Percentiles rank a stretch among this genome's conserved stretches.
Evolutionary conservation across 2,329 filamentous ascomycete species (phyloP).

Genomic region (Emmonsiellopsis sp.): DNA sequence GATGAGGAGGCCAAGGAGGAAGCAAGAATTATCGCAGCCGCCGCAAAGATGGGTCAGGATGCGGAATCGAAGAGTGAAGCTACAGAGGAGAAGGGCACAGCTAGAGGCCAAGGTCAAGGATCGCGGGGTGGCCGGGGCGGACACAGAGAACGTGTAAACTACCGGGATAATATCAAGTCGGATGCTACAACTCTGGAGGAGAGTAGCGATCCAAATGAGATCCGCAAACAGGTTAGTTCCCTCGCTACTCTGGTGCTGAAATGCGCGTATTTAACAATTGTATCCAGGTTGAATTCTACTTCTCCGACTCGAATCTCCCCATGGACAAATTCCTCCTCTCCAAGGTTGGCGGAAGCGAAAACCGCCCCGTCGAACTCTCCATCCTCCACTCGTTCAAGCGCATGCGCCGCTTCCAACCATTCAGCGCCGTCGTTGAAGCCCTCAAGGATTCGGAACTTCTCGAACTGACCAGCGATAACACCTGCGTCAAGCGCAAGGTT

Average conservation of each 20-base stretch:
- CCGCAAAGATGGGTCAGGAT: conserved; percentile 14
- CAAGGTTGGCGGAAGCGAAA: conserved; percentile 66
- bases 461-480: conserved; percentile 65
- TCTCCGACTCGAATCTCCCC: conserved; percentile 81
- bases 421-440: conserved; percentile 71
- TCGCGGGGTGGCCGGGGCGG: conserved; percentile 18
- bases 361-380: conserved; percentile 65
- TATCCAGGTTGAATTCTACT: conserved; percentile 83
- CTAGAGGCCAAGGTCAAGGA: conserved; percentile 22
- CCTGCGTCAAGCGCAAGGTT: conserved; percentile 64
- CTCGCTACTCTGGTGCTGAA: conserved; percentile 5
- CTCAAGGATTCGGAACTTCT: conserved; percentile 69
- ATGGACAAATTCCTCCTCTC: conserved; percentile 81
- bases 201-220: conserved; percentile 68
- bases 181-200: conserved; percentile 59
- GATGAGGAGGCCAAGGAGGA: conserved; percentile 29
- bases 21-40: conserved; percentile 15
- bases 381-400: conserved; percentile 82
- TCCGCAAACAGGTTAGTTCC: conserved; percentile 60
- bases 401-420: conserved; percentile 90
- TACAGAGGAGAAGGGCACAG: conserved; percentile 12
- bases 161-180: conserved; percentile 57
- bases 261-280: not conserved
- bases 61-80: conserved; percentile 9
- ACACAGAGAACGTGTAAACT: conserved; percentile 19